Evolutionary conservation across 2,329 filamentous ascomycete genomes (phyloP).

Genomic region (Talaromyces pinophilus): DNA sequence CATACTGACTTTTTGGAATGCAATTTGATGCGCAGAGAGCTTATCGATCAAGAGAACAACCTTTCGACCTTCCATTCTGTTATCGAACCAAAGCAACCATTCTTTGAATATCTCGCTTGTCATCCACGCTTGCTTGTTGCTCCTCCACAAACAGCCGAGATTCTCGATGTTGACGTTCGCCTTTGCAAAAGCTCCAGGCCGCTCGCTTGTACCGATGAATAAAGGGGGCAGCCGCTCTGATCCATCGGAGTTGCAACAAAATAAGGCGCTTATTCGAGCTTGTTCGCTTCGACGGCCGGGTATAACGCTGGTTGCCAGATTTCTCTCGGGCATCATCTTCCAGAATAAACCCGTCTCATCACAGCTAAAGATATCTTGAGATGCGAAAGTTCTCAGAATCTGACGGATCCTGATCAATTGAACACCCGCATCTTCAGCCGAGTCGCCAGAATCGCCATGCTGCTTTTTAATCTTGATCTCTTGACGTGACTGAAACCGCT

Average conservation of each 20-base stretch:
- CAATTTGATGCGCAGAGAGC: constrained; percentile 24
- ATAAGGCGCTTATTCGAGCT: constrained; percentile 27
- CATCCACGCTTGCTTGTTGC: constrained; percentile 31
- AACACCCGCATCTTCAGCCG: not conserved
- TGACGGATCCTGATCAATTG: constrained; percentile 23
- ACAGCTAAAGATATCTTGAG: constrained; percentile 28
- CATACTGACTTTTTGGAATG: constrained; percentile 13
- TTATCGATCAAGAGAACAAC: constrained; percentile 28
- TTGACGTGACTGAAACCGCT: constrained; percentile 24
- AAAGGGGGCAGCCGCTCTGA: constrained; percentile 30
- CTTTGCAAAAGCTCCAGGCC: constrained; percentile 27
- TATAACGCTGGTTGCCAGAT: constrained; percentile 11
- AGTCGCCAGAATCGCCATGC: constrained; percentile 21
- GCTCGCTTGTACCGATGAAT: constrained; percentile 28
- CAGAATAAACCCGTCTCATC: constrained; percentile 30
- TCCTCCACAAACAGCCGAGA: constrained; percentile 29
- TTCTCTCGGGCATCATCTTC: constrained; percentile 25
- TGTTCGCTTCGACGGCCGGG: constrained; percentile 25
- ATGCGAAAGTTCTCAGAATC: constrained; percentile 25
- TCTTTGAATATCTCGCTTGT: constrained; percentile 26
- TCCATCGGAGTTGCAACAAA: constrained; percentile 29
- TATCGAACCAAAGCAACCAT: constrained; percentile 26
- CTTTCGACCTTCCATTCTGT: constrained; percentile 22
- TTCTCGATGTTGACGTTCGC: constrained; percentile 29
- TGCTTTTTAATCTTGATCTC: constrained; percentile 15